phyloP scores from a whole-genome alignment of 2,329 filamentous ascomycete species.

The Pestalotiopsis sp. region DNA sequence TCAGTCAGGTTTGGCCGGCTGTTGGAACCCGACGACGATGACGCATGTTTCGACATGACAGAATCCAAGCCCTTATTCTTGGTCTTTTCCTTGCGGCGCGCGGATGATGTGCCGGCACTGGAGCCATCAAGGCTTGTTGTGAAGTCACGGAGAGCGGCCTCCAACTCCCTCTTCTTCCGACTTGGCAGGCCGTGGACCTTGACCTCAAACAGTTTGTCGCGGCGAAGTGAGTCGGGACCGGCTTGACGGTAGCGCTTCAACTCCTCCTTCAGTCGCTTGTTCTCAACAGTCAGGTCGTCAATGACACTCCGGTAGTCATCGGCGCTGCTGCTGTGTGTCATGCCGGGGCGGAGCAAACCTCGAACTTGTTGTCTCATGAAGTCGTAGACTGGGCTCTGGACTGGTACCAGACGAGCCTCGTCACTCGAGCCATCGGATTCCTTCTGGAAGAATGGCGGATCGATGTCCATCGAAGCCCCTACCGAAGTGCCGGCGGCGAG shows the following conservation, averaged over 20 bases:
- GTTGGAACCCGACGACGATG: slow-evolving; percentile 56
- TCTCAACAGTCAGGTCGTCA: slow-evolving; percentile 83
- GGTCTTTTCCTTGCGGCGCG: slow-evolving; percentile 43
- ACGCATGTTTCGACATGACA: slow-evolving; percentile 53
- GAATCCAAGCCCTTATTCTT: slow-evolving; percentile 44
- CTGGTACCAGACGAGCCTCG: slow-evolving; percentile 29
- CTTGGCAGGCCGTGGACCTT: slow-evolving; percentile 74
- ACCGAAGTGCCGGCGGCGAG: slow-evolving; percentile 42
- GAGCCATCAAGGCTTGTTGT: slow-evolving; percentile 63
- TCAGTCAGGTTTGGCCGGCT: slow-evolving; percentile 46
- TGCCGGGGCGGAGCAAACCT: slow-evolving; percentile 29
- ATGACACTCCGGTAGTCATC: slow-evolving; percentile 83
- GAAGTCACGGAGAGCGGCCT: slow-evolving; percentile 73
- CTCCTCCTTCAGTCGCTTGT: slow-evolving; percentile 75
- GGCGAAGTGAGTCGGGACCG: slow-evolving; percentile 66
- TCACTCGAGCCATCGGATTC: slow-evolving; percentile 56
- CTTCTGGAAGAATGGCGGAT: slow-evolving; percentile 59
- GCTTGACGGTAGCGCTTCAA: slow-evolving; percentile 71
- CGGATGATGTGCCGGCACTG: slow-evolving; percentile 39
- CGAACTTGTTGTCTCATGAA: slow-evolving; percentile 24
- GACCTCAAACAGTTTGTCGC: slow-evolving; percentile 83
- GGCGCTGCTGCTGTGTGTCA: slow-evolving; percentile 60
- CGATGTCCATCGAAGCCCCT: slow-evolving; percentile 54
- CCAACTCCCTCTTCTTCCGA: slow-evolving; percentile 75
- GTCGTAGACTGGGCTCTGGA: slow-evolving; percentile 27